Conservation (phyloP, 2,329 filamentous ascomycete species). For the Esteya vermicola region DNA sequence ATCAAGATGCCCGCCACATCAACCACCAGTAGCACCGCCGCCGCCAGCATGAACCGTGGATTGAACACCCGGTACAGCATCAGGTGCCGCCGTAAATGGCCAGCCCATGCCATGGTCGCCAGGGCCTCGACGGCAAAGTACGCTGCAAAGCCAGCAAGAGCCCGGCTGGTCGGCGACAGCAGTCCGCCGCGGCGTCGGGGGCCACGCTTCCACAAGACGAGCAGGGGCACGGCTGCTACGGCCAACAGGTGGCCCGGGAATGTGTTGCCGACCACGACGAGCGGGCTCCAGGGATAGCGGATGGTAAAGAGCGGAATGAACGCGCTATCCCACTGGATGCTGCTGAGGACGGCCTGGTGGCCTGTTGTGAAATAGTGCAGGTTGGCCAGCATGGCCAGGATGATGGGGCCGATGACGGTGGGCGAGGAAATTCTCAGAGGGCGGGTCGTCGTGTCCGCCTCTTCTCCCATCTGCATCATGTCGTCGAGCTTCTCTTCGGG, state of each 20-base stretch:
- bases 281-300: constrained; percentile 76
- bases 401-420: constrained; percentile 65
- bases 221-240: constrained; percentile 62
- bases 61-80: constrained; percentile 95
- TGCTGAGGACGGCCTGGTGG: constrained; percentile 75
- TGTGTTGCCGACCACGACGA: constrained; percentile 72
- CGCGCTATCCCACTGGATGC: constrained; percentile 90
- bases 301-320: constrained; percentile 79
- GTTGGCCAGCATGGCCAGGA: constrained; percentile 77
- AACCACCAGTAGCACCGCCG: constrained; percentile 55
- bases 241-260: constrained; percentile 82
- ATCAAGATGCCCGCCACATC: constrained; percentile 62
- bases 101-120: constrained; percentile 83
- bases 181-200: constrained; percentile 57
- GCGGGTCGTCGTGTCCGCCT: neutral
- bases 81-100: constrained; percentile 73
- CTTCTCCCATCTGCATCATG: constrained; percentile 11
- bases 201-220: constrained; percentile 79
- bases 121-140: constrained; percentile 75
- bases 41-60: constrained; percentile 79
- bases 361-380: constrained; percentile 98
- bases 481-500: constrained; percentile 40
- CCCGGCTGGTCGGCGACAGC: constrained; percentile 55
- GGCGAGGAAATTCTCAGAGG: neutral
- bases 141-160: constrained; percentile 59